Percentiles rank a stretch among this genome's conserved stretches.
phyloP scores from a whole-genome alignment of 2,329 filamentous ascomycete genomes.

The Metarhizium brunneum region DNA sequence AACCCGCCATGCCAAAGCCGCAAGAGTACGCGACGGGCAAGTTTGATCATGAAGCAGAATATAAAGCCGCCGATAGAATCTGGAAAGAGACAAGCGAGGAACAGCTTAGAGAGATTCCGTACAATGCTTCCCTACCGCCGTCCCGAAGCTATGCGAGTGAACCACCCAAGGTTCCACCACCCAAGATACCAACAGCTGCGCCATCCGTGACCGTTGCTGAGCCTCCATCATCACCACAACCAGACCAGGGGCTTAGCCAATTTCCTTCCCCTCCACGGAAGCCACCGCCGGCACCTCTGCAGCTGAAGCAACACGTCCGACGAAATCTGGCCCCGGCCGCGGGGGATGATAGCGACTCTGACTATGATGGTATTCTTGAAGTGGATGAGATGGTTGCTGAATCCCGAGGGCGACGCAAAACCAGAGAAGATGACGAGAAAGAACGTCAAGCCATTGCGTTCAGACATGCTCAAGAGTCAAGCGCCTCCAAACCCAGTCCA shows the following conservation, averaged over 20 bases:
- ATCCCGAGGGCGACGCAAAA: constrained; percentile 68
- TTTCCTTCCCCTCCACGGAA: constrained; percentile 63
- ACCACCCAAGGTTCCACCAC: constrained; percentile 43
- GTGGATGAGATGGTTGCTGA: constrained; percentile 53
- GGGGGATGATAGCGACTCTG: constrained; percentile 65
- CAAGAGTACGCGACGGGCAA: constrained; percentile 50
- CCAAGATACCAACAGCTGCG: constrained; percentile 33
- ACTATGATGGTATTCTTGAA: constrained; percentile 72
- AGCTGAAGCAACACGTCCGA: constrained; percentile 38
- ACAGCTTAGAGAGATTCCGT: constrained; percentile 35
- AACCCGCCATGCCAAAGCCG: constrained; percentile 50
- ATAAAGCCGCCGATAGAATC: constrained; percentile 34
- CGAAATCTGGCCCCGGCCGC: constrained; percentile 12
- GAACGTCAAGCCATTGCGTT: constrained; percentile 61
- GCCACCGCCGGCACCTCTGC: constrained; percentile 74
- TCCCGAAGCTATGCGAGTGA: constrained; percentile 45
- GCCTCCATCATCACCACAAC: constrained; percentile 33
- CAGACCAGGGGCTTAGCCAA: constrained; percentile 36
- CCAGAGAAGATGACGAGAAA: constrained; percentile 77
- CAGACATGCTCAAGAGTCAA: constrained; percentile 60
- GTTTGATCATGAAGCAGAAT: constrained; percentile 46
- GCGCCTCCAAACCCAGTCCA: constrained; percentile 52
- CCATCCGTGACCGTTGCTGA: constrained; percentile 32
- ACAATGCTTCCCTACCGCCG: constrained; percentile 43
- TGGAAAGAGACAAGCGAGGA: constrained; percentile 36